A percentile compares a stretch with the other conserved stretches of the same genome.
Conservation (phyloP, 140 eudicot species). For the Ambrosia hybrid region DNA sequence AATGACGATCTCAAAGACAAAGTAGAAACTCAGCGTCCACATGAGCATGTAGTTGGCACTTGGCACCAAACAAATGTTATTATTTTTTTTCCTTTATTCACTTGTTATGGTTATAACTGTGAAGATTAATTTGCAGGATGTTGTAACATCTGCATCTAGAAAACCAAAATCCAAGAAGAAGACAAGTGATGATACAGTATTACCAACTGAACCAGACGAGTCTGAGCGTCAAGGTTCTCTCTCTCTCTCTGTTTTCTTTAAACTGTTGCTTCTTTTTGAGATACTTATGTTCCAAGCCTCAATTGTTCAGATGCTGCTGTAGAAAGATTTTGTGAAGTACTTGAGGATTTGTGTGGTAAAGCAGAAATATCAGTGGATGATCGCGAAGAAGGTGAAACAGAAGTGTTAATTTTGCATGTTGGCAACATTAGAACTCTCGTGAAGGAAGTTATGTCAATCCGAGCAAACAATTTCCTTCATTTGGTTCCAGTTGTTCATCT, state of each 20-base stretch:
- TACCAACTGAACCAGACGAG: conserved; percentile 53
- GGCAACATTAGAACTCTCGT: conserved; percentile 60
- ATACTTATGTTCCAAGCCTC: conserved; percentile 17
- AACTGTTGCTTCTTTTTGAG: conserved; percentile 6
- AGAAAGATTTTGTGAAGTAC: conserved; percentile 59
- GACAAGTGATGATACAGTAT: conserved; percentile 38
- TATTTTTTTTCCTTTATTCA: not conserved
- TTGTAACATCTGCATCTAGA: conserved; percentile 56
- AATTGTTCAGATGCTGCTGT: conserved; percentile 62
- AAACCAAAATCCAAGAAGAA: conserved; percentile 78
- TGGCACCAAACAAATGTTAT: conserved; percentile 29
- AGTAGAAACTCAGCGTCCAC: conserved; percentile 45
- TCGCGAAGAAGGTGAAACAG: conserved; percentile 82
- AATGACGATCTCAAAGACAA: conserved; percentile 41
- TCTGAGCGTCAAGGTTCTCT: conserved; percentile 62
- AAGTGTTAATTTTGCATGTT: conserved; percentile 72
- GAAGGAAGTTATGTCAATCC: conserved; percentile 72
- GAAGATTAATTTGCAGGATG: conserved; percentile 54
- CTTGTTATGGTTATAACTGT: conserved; percentile 23
- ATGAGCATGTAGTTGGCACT: conserved; percentile 39
- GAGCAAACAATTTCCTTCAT: conserved; percentile 61
- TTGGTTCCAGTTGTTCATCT: conserved; percentile 74
- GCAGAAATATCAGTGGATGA: conserved; percentile 80
- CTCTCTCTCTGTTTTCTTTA: conserved; percentile 1
- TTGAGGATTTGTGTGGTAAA: conserved; percentile 74